Base-by-base conservation (phyloP, 2,329 filamentous ascomycete genomes). In the Pyrenophora graminea region DNA sequence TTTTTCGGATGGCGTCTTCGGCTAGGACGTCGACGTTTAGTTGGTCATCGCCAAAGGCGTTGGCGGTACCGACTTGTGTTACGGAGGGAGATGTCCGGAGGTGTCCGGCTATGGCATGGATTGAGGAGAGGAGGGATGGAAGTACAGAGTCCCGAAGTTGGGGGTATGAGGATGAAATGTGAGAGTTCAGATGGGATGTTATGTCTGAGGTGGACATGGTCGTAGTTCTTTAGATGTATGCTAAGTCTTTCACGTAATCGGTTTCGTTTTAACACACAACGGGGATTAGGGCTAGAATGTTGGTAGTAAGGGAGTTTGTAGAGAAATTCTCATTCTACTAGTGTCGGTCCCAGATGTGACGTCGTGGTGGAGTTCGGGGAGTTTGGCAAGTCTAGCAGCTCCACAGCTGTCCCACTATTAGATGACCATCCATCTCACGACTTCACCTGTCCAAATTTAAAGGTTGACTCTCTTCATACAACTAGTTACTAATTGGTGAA, bases 1-100 rank as follows among this genome's bases (percentile, higher is more conserved):
- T 78, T 0, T 79, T 79, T 15, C 83, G 79, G 40, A 85, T 76
- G 19, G 79, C 74, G 18, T 82, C 74, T 61, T 86, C 83, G 6
- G 83, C 76, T n/a, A 81, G 66, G 48, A 80, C 81, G 58, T 85
- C 81, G 54, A 85, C 81, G 31, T 82, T 79, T 68, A 83, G 80
- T 61, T 85, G 83, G 33, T 79, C 64, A 48, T 79, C 78, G 8
- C 82, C 77, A n/a, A 85, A 76, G 51, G 84, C 80, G 56, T 85
- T 78, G 34, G 81, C 76, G 13, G 66, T 71, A 4, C 66, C 60
- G 3, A 62, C 52, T 18, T 70, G 56, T 1, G 51, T 55, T 32
- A 66, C 56, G n/a, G 52, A 57, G 3, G 55, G 55, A 12, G 45
- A 55, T 25, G 44, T 53, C 6, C 55, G 59, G 2, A 64, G 52